phyloP scores from a whole-genome alignment of 2,329 filamentous ascomycete species.

The Colletotrichum liriopes region DNA sequence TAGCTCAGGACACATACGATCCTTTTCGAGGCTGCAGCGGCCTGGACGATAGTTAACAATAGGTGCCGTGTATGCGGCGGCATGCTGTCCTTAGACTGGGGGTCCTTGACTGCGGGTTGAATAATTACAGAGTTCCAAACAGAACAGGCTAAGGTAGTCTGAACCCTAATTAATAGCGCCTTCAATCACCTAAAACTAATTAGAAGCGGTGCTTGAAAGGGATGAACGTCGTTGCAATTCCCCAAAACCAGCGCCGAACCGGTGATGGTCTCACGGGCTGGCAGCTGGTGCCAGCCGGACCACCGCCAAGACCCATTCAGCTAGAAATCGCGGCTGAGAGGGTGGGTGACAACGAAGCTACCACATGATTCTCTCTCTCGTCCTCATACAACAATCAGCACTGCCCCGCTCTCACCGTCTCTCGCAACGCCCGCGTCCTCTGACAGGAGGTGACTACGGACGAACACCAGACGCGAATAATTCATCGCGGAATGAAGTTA shows the following conservation, averaged over 20 bases:
- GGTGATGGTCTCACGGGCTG: background rate
- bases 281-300: background rate
- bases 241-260: too few species aligned
- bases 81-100: background rate
- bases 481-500: background rate
- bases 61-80: background rate
- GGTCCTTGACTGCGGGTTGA: too few species aligned
- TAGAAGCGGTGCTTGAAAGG: too few species aligned
- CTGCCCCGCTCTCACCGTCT: background rate
- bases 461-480: background rate
- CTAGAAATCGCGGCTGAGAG: background rate
- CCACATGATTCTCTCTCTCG: background rate
- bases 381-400: background rate
- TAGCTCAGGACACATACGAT: background rate
- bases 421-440: constrained; percentile 23
- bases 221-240: background rate
- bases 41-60: background rate
- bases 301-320: background rate
- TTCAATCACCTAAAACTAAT: too few species aligned
- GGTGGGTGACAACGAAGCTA: background rate
- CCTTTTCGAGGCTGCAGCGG: background rate
- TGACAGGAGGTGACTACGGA: background rate
- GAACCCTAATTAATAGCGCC: too few species aligned
- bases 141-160: too few species aligned
- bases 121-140: too few species aligned